Evolutionary conservation across 345 rosid species (phyloP).

Genomic region (Raphanus sativus): DNA sequence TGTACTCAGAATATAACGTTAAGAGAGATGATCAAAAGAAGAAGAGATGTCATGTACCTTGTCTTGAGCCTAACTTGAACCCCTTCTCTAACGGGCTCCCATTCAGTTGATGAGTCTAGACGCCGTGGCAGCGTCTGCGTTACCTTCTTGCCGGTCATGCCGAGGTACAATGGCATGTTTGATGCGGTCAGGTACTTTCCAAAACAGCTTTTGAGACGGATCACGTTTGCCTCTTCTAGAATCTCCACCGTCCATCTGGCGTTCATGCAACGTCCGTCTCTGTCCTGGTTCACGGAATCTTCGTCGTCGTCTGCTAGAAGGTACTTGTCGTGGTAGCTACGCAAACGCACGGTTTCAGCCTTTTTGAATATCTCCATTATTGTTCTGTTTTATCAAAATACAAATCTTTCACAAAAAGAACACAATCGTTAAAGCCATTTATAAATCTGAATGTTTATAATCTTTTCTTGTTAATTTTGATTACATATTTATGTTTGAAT

Average conservation of each 20-base stretch:
- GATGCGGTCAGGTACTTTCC: constrained; percentile 83
- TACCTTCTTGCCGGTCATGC: constrained; percentile 72
- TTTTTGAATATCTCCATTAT: constrained; percentile 70
- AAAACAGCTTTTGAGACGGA: constrained; percentile 66
- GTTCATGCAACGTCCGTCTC: constrained; percentile 51
- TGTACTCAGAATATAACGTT: not conserved
- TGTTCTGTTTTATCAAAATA: not conserved
- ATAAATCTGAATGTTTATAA: not conserved
- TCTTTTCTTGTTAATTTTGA: not conserved
- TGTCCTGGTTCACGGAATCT: constrained; percentile 63
- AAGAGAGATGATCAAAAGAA: not conserved
- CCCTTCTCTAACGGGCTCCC: constrained; percentile 73
- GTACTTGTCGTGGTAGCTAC: constrained; percentile 84
- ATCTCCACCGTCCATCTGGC: constrained; percentile 76
- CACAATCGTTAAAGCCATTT: not conserved
- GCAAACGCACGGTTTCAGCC: constrained; percentile 63
- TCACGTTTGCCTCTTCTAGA: constrained; percentile 17
- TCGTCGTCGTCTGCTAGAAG: constrained; percentile 66
- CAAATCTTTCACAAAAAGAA: not conserved
- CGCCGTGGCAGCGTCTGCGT: constrained; percentile 53
- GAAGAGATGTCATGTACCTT: constrained; percentile 17
- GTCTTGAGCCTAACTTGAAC: constrained; percentile 49
- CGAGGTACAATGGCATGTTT: constrained; percentile 57
- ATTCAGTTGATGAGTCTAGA: constrained; percentile 58
- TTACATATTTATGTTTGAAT: not conserved